Base-by-base conservation (phyloP, 768 basidiomycete genomes). In the Scleroderma bovista region DNA sequence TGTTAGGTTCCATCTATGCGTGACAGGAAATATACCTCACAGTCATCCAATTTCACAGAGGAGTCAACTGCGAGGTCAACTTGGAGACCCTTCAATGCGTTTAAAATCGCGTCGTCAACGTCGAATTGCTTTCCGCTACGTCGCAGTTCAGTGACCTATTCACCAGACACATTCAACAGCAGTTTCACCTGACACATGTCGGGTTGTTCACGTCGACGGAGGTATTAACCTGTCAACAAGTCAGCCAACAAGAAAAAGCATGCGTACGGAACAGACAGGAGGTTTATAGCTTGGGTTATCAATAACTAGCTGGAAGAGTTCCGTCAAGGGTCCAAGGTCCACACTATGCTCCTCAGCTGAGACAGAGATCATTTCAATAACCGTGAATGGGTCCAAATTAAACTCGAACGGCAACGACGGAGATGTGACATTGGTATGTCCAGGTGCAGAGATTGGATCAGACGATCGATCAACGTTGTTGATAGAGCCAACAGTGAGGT, bases 121-220 rank as follows among this genome's bases (percentile, higher is more conserved):
- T 84, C 76, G 52, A 85, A 84, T 57, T 88, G 85, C 6, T 78
- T 68, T 13, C 84, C 84, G 60, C 85, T 85, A 51, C 22, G 34
- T 13, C 46, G 34, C 22, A 44, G 36, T 50, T 53, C 47, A 60
- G 53, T 26, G 54, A 24, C 24, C 13, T 3, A 17, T 10, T 0
- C 13, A 41, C 12, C 16, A 12, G 29, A 5, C 31, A 39, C 3
- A 32, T 36, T 36, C 6, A 36, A 10, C 16, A 8, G 13, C 45
- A 58, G 55, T 46, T 42, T 44, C 58, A 80, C 76, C 82, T 87
- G 47, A 78, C 72, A 59, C 84, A 87, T 9, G 77, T 75, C 20
- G 83, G 73, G 6, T 68, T 55, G 32, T 70, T 67, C 1, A 74
- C 72, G 55, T 81, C 79, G 3, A 85, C 77, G 1, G 73, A 70